phyloP scores from a whole-genome alignment of 306 rosid genomes.

The Rosa multiflora region DNA sequence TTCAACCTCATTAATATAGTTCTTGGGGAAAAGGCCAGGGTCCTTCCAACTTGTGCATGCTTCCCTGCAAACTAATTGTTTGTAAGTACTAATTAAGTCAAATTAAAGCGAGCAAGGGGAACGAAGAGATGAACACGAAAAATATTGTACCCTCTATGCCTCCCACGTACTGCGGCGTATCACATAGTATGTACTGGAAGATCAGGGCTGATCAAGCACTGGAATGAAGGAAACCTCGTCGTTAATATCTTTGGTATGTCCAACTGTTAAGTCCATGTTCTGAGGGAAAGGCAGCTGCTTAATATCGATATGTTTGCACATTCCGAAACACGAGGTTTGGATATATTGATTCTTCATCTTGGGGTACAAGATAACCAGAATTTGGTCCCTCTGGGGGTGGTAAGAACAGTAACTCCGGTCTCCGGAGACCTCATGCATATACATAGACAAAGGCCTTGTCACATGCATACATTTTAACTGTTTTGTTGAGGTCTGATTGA shows the following conservation, averaged over 20 bases:
- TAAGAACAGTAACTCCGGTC: not conserved
- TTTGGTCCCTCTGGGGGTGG: constrained; percentile 56
- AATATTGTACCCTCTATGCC: constrained; percentile 51
- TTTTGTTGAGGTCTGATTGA: not conserved
- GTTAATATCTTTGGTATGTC: constrained; percentile 24
- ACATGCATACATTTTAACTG: constrained; percentile 55
- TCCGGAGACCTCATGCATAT: constrained; percentile 18
- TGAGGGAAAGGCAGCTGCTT: constrained; percentile 65
- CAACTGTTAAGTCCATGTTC: constrained; percentile 39
- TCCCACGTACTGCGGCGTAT: constrained; percentile 32
- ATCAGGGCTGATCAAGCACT: constrained; percentile 54
- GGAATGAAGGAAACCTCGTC: constrained; percentile 47
- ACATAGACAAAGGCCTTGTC: constrained; percentile 59
- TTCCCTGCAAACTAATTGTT: constrained; percentile 19
- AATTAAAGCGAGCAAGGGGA: not conserved
- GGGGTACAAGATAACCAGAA: constrained; percentile 63
- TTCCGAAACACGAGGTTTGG: constrained; percentile 36
- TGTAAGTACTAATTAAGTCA: too few relatives aligned
- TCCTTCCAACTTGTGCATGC: constrained; percentile 36
- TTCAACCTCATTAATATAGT: not conserved
- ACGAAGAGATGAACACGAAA: not conserved
- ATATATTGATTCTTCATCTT: constrained; percentile 40
- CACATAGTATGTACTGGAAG: constrained; percentile 61
- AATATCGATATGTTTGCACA: not conserved
- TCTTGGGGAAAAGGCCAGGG: not conserved